Evolutionary conservation across 140 eudicot genomes (phyloP).

Genomic region (Flaveria floridana): DNA sequence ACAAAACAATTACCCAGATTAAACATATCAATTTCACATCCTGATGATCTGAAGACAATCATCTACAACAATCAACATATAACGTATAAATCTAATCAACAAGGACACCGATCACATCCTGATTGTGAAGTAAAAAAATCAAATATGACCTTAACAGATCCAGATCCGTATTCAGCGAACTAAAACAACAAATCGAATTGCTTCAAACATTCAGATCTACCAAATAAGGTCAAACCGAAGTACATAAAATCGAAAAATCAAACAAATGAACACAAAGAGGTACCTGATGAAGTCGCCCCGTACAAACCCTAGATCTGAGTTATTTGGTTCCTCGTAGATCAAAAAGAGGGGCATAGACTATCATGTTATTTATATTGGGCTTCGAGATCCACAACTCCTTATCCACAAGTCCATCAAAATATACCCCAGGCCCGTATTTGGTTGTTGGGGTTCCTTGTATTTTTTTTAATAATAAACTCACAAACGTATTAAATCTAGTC

Average conservation of each 20-base stretch:
- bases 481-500: too few species aligned
- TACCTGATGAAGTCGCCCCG: slow-evolving; percentile 31
- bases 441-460: neutral
- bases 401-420: neutral
- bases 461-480: too few species aligned
- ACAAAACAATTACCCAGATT: neutral
- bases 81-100: slow-evolving; percentile 6
- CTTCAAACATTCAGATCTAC: slow-evolving; percentile 16
- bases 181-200: slow-evolving; percentile 11
- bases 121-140: neutral
- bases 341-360: slow-evolving; percentile 11
- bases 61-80: neutral
- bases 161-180: slow-evolving; percentile 25
- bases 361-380: slow-evolving; percentile 12
- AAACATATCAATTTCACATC: neutral
- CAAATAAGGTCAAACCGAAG: neutral
- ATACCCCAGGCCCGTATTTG: slow-evolving; percentile 9
- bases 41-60: neutral
- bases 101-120: neutral
- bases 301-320: slow-evolving; percentile 41
- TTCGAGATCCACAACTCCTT: neutral
- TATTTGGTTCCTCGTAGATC: slow-evolving; percentile 10
- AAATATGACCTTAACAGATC: slow-evolving; percentile 22
- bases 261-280: neutral
- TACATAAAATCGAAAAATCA: slow-evolving; percentile 9